Base-by-base conservation (phyloP, 225 moss, liverwort and hornwort species). In the Bryum argenteum region DNA sequence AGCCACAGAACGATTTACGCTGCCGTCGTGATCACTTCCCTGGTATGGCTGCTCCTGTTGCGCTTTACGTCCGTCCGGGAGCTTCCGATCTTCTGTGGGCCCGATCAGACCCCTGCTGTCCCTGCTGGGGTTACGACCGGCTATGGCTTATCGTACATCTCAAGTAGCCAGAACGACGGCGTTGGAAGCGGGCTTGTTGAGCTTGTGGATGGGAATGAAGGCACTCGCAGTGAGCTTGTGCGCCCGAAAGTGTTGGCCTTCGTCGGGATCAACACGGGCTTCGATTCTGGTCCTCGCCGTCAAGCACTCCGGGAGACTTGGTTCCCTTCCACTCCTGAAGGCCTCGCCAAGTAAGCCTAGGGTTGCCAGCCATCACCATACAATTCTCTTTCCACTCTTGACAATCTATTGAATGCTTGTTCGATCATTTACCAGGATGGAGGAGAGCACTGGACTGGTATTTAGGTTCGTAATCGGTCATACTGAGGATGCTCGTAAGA, bases 191-290 rank as follows among this genome's bases (percentile, higher is more conserved):
- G 77, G 47, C 33, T 84, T 60, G 78, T 69, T 63, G 75, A 80
- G 70, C 74, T 88, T 8, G 8, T 75, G 56, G 71, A 81, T 43
- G 78, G 73, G 33, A 48, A 48, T 17, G 79, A 58, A 10, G 84
- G 82, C 22, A 58, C 66, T 51, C 66, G 73, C 50, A 82, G 43
- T 10, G 77, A 80, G 43, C n/a, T 44, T 33, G 61, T 79, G 64
- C 76, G 91, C 50, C 85, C 82, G 0, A 89, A 87, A 80, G 92
- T 92, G 38, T 23, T 94, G 62, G 98, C 79, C 10, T 85, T 98
- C 79, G 91, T 98, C 17, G 98, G 98, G 66, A 94, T 98, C 57
- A 94, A 94, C 73, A 98, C 98, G 28, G 94, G 98, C 23, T 92
- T 91, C 58, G 88, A 84, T 39, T 94, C 98, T 5, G 87, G 87